Evolutionary conservation across 2,329 filamentous ascomycete genomes (phyloP), one percentile per base, ranked within the genome.

Genomic region (Akanthomyces muscarius): DNA sequence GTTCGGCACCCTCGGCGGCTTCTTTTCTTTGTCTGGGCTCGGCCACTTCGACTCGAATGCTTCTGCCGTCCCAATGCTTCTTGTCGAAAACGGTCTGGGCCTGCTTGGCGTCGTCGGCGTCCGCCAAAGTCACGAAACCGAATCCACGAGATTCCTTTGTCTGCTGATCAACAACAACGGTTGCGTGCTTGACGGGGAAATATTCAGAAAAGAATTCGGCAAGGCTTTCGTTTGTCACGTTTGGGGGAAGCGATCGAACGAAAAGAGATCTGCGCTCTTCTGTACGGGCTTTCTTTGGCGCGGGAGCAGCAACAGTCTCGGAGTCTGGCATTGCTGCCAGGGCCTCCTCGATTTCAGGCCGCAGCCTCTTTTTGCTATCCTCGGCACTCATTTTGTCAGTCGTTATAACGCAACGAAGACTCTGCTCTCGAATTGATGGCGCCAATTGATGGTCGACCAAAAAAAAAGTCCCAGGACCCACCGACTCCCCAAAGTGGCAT

Each of bases 121-220:
- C 95, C 69, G 93, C 91, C 71, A 99, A 95, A 2, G 95, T 98
- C 63, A 99, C 94, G 76, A 99, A 99, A 60, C 95, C 95, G 75
- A 92, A 99, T 21, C 95, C 94, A 72, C 91, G 89, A 16, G 92
- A 97, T 69, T 88, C 81, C 72, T 97, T 97, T 2, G 93, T 96
- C 67, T 87, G 82, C 18, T 90, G 87, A 73, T 99, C 94, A 63
- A 89, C 79, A 45, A 99, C 92, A 5, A 96, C 92, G n/a, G 90
- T 91, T 59, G 95, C 94, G 76, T 98, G 94, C 76, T 97, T 98
- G 73, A 99, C 86, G 8, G 96, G 93, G 71, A 91, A 98, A 64
- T 92, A 90, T 74, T 97, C 87, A 7, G 95, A 98, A 78, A 99
- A 99, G 75, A 93, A 89, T 64, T 92, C 88, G 64, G 92, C 91